Conservation (phyloP, 2,329 filamentous ascomycete species). For the Epichloe baconii region DNA sequence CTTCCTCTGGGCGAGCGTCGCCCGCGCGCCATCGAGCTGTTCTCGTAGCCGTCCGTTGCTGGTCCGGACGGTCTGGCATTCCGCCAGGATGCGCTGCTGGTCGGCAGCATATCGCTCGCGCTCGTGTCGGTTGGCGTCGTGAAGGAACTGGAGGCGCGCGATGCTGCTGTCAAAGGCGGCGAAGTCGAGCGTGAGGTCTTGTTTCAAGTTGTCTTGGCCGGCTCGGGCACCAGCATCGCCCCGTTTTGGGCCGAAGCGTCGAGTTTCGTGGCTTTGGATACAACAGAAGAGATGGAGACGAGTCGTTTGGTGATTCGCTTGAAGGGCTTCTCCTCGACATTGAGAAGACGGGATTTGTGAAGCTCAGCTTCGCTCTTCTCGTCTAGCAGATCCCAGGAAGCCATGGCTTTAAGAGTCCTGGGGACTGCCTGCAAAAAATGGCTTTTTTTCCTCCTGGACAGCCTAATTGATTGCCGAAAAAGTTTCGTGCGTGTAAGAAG, state of each 20-base stretch:
- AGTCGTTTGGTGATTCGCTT: slow-evolving; percentile 77
- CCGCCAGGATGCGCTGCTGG: slow-evolving; percentile 64
- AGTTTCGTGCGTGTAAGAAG: background rate
- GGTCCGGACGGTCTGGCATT: slow-evolving; percentile 64
- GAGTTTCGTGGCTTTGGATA: slow-evolving; percentile 20
- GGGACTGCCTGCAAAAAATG: background rate
- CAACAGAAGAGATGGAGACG: slow-evolving; percentile 51
- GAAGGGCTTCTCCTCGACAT: slow-evolving; percentile 86
- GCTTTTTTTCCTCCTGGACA: background rate
- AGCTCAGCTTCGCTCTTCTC: slow-evolving; percentile 70
- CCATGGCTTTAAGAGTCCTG: slow-evolving; percentile 18
- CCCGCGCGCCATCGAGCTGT: slow-evolving; percentile 66
- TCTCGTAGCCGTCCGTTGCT: slow-evolving; percentile 59
- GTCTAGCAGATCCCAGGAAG: slow-evolving; percentile 54
- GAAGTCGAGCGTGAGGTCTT: slow-evolving; percentile 80
- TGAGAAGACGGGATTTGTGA: slow-evolving; percentile 75
- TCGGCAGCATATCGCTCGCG: slow-evolving; percentile 72
- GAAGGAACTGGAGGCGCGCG: slow-evolving; percentile 75
- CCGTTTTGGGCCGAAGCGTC: slow-evolving; percentile 22
- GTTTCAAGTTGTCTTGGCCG: slow-evolving; percentile 48
- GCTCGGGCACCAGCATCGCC: slow-evolving; percentile 17
- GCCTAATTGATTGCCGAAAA: no score
- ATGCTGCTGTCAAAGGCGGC: slow-evolving; percentile 78
- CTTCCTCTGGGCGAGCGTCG: slow-evolving; percentile 64
- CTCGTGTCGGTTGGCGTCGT: slow-evolving; percentile 70